Evolutionary conservation across 768 basidiomycete genomes (phyloP).

Genomic region (Mycena vulgaris): DNA sequence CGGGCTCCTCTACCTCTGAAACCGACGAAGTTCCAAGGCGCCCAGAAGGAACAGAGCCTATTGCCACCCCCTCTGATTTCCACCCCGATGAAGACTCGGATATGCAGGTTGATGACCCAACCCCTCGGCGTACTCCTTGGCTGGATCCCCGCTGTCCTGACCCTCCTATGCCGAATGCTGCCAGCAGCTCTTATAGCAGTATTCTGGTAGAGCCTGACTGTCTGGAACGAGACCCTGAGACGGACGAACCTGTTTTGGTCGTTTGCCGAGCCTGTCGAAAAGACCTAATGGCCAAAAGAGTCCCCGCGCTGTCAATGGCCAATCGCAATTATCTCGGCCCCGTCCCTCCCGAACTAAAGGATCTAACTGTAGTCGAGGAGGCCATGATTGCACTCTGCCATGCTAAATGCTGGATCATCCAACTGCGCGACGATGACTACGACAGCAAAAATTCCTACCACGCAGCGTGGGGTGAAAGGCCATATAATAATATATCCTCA

Average conservation of each 20-base stretch:
- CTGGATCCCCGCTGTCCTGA: no score
- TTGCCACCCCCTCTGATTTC: no score
- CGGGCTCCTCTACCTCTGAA: no score
- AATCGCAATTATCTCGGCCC: conserved; percentile 14
- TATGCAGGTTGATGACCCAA: not conserved
- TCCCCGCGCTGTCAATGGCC: not conserved
- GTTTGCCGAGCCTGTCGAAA: not conserved
- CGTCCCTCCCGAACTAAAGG: not conserved
- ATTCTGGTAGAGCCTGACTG: not conserved
- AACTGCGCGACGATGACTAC: conserved; percentile 3
- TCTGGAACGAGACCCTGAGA: not conserved
- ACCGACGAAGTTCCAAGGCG: no score
- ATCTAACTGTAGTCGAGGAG: conserved; percentile 42
- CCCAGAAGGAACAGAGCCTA: no score
- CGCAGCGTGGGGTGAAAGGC: conserved; percentile 42
- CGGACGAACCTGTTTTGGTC: not conserved
- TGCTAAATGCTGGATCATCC: conserved; percentile 32
- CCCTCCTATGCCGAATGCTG: not conserved
- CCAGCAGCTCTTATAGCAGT: not conserved
- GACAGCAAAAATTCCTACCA: not conserved
- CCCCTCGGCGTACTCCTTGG: not conserved
- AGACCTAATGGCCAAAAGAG: not conserved
- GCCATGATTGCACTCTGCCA: conserved; percentile 43
- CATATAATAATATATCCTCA: conserved; percentile 46
- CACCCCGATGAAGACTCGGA: not conserved